Base-by-base conservation (phyloP, 768 basidiomycete genomes). In the Flagelloscypha sp. region DNA sequence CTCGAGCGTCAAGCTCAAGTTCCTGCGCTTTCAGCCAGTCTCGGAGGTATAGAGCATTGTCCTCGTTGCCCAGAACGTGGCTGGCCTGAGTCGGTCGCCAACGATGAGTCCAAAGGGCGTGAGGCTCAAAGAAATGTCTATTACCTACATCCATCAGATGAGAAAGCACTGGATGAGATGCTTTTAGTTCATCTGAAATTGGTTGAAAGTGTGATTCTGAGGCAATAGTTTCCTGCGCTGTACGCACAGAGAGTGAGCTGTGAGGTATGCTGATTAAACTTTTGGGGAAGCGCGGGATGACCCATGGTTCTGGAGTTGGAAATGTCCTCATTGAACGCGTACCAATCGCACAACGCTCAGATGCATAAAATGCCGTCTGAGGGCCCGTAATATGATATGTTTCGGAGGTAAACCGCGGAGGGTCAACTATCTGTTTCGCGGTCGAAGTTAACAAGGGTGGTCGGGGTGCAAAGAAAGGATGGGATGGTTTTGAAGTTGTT, bases 51-150 rank as follows among this genome's bases (percentile, higher is more conserved):
- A 65, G 46, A 1, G 88, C 81, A 32, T 74, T 72, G 7, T 56
- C 52, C 52, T 85, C 77, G 49, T 90, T 92, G 6, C 86, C 86
- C 1, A 94, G 63, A 3, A 90, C 76, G 41, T 92, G 74, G 16
- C 71, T 68, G 9, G 87, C 86, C 27, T 68, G 61, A 35, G 66
- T 68, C 17, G 90, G 90, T 13, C 73, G 75, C 73, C 83, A 92
- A 47, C 72, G 80, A 30, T 80, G 74, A 13, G 69, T 58, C 87
- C 89, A 93, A 9, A 71, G 55, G 25, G 74, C 66, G 24, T 66
- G 61, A 47, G 16, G 55, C 47, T 7, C 20, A 17, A 16, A 27
- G 30, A 16, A 6, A 25, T 19, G 42, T 34, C 31, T 5, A 13
- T 13, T 28, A 29, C 13, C 43, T 47, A 25, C 42, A 30, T 50